Evolutionary conservation across 2,329 filamentous ascomycete genomes (phyloP), one percentile per base, ranked within the genome.

Genomic region (Chaetomium strumarium): DNA sequence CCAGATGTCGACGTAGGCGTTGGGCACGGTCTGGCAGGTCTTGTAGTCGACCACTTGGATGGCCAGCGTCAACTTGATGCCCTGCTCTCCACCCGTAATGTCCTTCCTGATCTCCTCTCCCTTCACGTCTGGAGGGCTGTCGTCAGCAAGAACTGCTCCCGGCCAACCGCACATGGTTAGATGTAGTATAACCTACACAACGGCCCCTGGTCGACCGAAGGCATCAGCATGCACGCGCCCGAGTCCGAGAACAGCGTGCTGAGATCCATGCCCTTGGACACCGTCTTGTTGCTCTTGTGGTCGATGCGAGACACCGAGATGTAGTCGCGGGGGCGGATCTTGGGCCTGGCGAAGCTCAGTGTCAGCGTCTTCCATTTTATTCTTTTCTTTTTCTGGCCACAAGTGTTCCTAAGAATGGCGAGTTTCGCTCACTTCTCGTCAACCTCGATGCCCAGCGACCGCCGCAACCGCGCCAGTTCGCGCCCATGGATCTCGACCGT

Each of bases 1-100:
- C 78, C 78, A 81, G 58, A 79, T 73, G 60, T 81, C 77, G n/a
- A 80, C 62, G 52, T 70, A 75, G 11, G 71, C 69, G 46, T 74
- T 64, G 1, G 72, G 68, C 1, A 80, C 70, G 8, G 74, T 72
- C 60, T 78, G 66, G 65, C 78, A 81, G 3, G 77, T 80, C 41
- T 72, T 67, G 34, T 77, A 70, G 55, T 81, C 77, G 48, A 80
- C 70, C 50, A 81, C 68, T 63, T 80, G 77, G 55, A 77, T 70
- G 58, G 79, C 76, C 11, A 80, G 63, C 3, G 71, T 70, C 36
- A 80, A 63, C 19, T 71, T 69, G 20, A 81, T 67, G 44, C 78
- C 78, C 9, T 60, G 55, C 61, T 80, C 69, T 13, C 67, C 66
- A 41, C 79, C 75, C 14, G 67, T 69, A 36, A 81, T 64, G 57